Evolutionary conservation across 352 stramenopile species (phyloP).

Genomic region (Globisporangium solare): DNA sequence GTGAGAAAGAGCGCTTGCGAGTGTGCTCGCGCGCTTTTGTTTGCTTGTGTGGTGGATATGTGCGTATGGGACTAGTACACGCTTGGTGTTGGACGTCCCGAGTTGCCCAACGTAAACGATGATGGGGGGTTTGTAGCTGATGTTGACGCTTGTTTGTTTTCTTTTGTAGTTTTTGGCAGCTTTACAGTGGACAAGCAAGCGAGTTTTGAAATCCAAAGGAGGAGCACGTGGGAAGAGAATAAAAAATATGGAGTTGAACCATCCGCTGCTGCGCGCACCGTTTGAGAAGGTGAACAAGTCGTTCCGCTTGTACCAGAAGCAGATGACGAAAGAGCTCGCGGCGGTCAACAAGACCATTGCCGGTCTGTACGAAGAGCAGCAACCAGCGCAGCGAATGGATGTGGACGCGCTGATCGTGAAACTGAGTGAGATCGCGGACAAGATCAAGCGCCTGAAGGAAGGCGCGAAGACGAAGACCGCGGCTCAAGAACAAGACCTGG

Average conservation of each 20-base stretch:
- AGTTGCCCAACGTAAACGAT: slow-evolving; percentile 1
- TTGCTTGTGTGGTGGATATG: background rate
- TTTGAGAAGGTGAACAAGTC: slow-evolving; percentile 73
- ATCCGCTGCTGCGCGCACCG: slow-evolving; percentile 67
- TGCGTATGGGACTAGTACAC: background rate
- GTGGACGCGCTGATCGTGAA: slow-evolving; percentile 52
- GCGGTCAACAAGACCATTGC: slow-evolving; percentile 41
- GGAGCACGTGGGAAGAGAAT: background rate
- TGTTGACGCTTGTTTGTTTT: no score
- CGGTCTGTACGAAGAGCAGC: slow-evolving; percentile 47
- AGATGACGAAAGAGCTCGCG: slow-evolving; percentile 62
- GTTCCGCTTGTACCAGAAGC: slow-evolving; percentile 80
- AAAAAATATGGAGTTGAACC: slow-evolving; percentile 47
- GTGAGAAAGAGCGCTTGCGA: background rate
- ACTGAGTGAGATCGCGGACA: slow-evolving; percentile 36
- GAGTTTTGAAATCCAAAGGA: background rate
- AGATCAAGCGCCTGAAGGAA: slow-evolving; percentile 41
- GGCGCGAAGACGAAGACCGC: slow-evolving; percentile 38
- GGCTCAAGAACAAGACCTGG: slow-evolving; percentile 49
- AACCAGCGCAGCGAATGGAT: slow-evolving; percentile 52
- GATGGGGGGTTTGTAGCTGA: background rate
- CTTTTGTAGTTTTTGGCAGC: background rate
- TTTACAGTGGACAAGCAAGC: background rate
- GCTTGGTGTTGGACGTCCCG: background rate
- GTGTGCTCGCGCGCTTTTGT: background rate